Base-by-base conservation (phyloP, 1,284 basidiomycete genomes). In the Tilletia horrida region DNA sequence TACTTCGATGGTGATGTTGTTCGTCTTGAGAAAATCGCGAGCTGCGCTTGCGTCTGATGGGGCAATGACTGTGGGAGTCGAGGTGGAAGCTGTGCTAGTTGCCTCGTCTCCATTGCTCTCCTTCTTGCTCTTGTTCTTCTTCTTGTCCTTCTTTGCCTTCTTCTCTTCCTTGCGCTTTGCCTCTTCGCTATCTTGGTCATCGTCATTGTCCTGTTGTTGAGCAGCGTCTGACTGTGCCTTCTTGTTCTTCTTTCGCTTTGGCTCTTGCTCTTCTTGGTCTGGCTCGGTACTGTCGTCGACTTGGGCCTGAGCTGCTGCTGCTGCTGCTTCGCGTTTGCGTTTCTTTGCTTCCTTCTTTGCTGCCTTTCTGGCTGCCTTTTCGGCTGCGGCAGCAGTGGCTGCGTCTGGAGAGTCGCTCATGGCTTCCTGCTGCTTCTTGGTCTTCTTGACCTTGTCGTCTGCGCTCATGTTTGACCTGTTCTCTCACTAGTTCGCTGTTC, bases 11-110 rank as follows among this genome's bases (percentile, higher is more conserved):
- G 79, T 80, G 69, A 81, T 81, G 64, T 73, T 73, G 71, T 81
- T 79, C 1, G 70, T 31, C 50, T 74, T 74, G 45, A 81, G 65
- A 67, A 76, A 81, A 0, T 74, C 78, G 11, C 71, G 70, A 7
- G 78, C 79, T 9, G 78, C 79, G 1, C 44, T 65, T 14, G 74
- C 64, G 42, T 71, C 85, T 83, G 81, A 88, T 63, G 72, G 86
- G 3, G 82, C 67, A 3, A 83, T 67, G 2, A 67, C 67, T 9
- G 52, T 64, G 9, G 69, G 67, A 7, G 73, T 66, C 13, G 76
- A 48, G 47, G 47, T 16, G 23, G 47, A 48, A 16, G 47, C 48
- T 6, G 67, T 59, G 29, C 48, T 65, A 14, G 42, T 31, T 50
- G 42, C 67, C 45, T 62, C 42, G 9, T 25, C 31, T 29, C 27